Evolutionary conservation across 2,329 filamentous ascomycete genomes (phyloP).

Genomic region (Curvularia spicifera): DNA sequence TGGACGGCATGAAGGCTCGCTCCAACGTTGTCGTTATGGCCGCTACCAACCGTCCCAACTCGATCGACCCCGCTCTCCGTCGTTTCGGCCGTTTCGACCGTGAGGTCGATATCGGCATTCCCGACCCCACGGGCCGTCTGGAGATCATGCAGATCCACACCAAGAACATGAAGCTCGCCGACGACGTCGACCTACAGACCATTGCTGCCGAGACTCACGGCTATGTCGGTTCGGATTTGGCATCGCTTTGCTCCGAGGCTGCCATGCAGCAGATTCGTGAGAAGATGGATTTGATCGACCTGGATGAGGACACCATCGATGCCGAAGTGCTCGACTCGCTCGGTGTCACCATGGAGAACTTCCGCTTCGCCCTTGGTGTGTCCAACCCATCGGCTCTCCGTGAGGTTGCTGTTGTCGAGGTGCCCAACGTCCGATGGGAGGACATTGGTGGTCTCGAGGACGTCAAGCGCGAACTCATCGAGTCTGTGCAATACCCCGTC

Average conservation of each 20-base stretch:
- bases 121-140: conserved; percentile 95
- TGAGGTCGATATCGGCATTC: conserved; percentile 97
- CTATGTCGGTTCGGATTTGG: conserved; percentile 98
- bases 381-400: conserved; percentile 98
- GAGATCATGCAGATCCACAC: conserved; percentile 99
- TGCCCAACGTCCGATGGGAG: conserved; percentile 99
- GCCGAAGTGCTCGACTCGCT: conserved; percentile 97
- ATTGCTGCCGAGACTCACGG: conserved; percentile 98
- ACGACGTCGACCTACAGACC: conserved; percentile 95
- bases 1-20: conserved; percentile 99
- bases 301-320: conserved; percentile 98
- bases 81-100: conserved; percentile 99
- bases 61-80: conserved; percentile 95
- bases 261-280: conserved; percentile 99
- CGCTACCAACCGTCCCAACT: conserved; percentile 98
- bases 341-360: conserved; percentile 99
- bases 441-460: conserved; percentile 98
- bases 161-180: conserved; percentile 99
- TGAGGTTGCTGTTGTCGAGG: conserved; percentile 98
- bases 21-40: conserved; percentile 99
- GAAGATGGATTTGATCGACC: conserved; percentile 99
- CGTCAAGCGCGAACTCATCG: conserved; percentile 99
- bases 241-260: conserved; percentile 96
- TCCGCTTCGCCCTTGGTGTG: conserved; percentile 96
- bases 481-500: conserved; percentile 98